These are phyloP conservation scores for Colletotrichum orbiculare DNA, from an alignment of 2,329 filamentous ascomycete species.

Conservation along the genomic window DNA sequence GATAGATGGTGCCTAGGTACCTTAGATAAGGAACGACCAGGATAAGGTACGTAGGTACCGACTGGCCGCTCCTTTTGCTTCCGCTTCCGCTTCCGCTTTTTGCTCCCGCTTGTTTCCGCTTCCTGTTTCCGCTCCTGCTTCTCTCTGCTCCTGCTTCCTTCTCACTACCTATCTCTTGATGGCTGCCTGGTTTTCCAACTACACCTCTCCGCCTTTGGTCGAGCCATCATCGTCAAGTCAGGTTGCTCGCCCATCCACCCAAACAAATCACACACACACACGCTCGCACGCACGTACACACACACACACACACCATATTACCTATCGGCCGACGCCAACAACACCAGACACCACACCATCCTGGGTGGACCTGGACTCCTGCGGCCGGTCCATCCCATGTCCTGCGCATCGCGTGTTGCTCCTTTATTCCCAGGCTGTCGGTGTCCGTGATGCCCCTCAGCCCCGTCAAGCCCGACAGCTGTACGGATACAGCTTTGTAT, in stretches of 20 bases:
- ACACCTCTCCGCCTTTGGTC: not conserved
- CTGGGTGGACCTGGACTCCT: not conserved
- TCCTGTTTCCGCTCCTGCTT: not conserved
- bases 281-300: slow-evolving; percentile 1
- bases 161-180: not conserved
- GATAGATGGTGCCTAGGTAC: too few species aligned
- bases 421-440: not conserved
- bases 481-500: not conserved
- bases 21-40: too few species aligned
- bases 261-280: slow-evolving; percentile 6
- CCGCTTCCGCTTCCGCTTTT: not conserved
- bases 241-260: not conserved
- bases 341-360: slow-evolving; percentile 16
- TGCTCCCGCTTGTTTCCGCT: not conserved
- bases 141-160: not conserved
- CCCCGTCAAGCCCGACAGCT: slow-evolving; percentile 1
- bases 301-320: not conserved
- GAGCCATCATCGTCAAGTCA: not conserved
- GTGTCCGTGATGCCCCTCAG: not conserved
- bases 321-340: slow-evolving; percentile 3
- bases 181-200: slow-evolving; percentile 13
- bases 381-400: slow-evolving; percentile 7
- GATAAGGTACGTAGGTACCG: too few species aligned
- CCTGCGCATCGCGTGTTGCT: slow-evolving; percentile 8
- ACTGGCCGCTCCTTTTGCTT: not conserved